Percentiles rank a stretch among this genome's conserved stretches.
These are phyloP conservation scores for Helminthosporium solani DNA, from an alignment of 2,329 filamentous ascomycete genomes.

Conservation along the genomic window DNA sequence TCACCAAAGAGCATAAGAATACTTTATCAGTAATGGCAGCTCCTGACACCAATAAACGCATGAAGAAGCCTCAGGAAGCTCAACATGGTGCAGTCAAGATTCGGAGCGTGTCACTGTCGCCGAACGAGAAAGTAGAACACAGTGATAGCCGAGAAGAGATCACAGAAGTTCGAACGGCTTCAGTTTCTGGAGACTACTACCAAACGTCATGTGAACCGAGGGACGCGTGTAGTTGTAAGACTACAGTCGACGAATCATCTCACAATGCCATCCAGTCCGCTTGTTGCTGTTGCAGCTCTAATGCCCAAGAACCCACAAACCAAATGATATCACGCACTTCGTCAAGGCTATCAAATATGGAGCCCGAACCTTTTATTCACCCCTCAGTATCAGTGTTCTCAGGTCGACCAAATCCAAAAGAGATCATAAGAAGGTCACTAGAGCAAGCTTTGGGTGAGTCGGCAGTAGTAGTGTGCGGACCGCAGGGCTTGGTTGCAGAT, in stretches of 20 bases:
- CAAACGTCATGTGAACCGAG: constrained; percentile 31
- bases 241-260: constrained; percentile 43
- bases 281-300: constrained; percentile 19
- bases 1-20: constrained; percentile 46
- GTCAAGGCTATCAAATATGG: constrained; percentile 12
- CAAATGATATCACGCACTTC: constrained; percentile 15
- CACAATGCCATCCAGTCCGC: constrained; percentile 26
- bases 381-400: constrained; percentile 43
- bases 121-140: constrained; percentile 20
- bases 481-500: constrained; percentile 55
- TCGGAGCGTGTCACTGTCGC: constrained; percentile 12
- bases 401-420: constrained; percentile 55
- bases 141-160: constrained; percentile 27
- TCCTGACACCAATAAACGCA: constrained; percentile 10
- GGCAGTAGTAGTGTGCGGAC: constrained; percentile 64
- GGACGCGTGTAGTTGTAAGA: constrained; percentile 52
- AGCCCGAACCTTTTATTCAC: constrained; percentile 27
- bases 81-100: constrained; percentile 23
- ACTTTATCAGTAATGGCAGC: constrained; percentile 26
- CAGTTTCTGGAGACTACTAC: constrained; percentile 9
- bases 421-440: constrained; percentile 56
- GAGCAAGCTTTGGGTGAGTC: constrained; percentile 63
- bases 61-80: constrained; percentile 4
- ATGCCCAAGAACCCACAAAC: constrained; percentile 1
- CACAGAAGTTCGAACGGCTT: constrained; percentile 19